These are phyloP conservation scores for Amanita rubescens DNA, from an alignment of 768 basidiomycete genomes.

Conservation along the genomic window DNA sequence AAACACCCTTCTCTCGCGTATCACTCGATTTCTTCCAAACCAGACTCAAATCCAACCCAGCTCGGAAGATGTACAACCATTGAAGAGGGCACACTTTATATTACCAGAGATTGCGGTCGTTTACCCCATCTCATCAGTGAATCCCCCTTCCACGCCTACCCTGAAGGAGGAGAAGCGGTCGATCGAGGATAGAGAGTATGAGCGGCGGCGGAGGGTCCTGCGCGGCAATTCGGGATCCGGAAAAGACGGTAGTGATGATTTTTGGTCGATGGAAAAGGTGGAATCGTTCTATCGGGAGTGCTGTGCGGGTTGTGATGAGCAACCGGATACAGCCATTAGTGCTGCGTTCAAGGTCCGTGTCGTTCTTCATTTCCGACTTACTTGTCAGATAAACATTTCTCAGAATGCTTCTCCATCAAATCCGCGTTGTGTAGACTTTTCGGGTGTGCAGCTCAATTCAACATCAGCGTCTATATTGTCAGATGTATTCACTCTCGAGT, in stretches of 20 bases:
- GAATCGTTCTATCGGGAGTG: conserved; percentile 85
- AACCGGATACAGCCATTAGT: conserved; percentile 57
- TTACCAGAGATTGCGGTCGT: conserved; percentile 79
- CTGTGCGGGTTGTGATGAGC: conserved; percentile 69
- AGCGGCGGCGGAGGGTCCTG: conserved; percentile 59
- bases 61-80: conserved; percentile 41
- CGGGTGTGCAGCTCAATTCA: conserved; percentile 65
- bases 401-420: conserved; percentile 45
- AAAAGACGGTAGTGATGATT: conserved; percentile 41
- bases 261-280: conserved; percentile 84
- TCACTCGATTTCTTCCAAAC: conserved; percentile 67
- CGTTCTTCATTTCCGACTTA: neutral
- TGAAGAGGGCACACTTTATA: conserved; percentile 90
- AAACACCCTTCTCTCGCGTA: conserved; percentile 62
- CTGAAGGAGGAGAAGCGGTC: conserved; percentile 76
- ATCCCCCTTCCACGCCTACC: conserved; percentile 75
- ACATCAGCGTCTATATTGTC: conserved; percentile 74
- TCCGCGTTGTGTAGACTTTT: conserved; percentile 74
- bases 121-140: conserved; percentile 82
- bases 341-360: conserved; percentile 58
- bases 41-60: conserved; percentile 29
- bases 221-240: conserved; percentile 40
- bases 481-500: conserved; percentile 88
- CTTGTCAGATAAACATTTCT: neutral
- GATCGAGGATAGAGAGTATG: conserved; percentile 70